Evolutionary conservation across 331 rosid genomes (phyloP).

Genomic region (Phaseolus coccineus): DNA sequence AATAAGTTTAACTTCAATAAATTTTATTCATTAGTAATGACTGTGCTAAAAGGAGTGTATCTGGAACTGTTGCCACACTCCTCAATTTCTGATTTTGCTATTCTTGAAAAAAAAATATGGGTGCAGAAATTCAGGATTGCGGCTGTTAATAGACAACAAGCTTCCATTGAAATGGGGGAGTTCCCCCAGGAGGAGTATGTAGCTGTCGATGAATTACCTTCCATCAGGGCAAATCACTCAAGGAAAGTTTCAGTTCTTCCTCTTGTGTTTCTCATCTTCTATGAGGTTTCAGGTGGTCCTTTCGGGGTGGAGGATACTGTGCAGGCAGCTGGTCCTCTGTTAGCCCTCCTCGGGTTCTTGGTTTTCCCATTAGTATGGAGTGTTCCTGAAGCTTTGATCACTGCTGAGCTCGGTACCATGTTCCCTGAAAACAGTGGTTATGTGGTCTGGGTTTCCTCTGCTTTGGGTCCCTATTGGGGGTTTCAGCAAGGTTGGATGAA

Average conservation of each 20-base stretch:
- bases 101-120: constrained; percentile 10
- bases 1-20: not conserved
- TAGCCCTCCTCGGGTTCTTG: constrained; percentile 82
- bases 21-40: not conserved
- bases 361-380: constrained; percentile 92
- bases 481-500: constrained; percentile 99
- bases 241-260: constrained; percentile 79
- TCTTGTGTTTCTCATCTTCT: constrained; percentile 88
- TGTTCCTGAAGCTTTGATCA: constrained; percentile 87
- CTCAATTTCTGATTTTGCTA: constrained; percentile 9
- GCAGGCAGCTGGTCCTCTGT: constrained; percentile 88
- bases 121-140: constrained; percentile 68
- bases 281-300: constrained; percentile 97
- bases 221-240: constrained; percentile 52
- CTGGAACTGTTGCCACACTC: not conserved
- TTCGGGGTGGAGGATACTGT: constrained; percentile 91
- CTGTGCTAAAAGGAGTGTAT: not conserved
- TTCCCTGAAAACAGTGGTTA: constrained; percentile 94
- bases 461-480: constrained; percentile 93
- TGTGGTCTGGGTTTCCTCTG: constrained; percentile 89
- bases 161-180: constrained; percentile 65
- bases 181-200: constrained; percentile 44
- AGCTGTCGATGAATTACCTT: constrained; percentile 57
- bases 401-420: constrained; percentile 98
- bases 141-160: constrained; percentile 56